These are phyloP conservation scores for Cercophora samala DNA, from an alignment of 495 filamentous ascomycete species.

Conservation along the genomic window DNA sequence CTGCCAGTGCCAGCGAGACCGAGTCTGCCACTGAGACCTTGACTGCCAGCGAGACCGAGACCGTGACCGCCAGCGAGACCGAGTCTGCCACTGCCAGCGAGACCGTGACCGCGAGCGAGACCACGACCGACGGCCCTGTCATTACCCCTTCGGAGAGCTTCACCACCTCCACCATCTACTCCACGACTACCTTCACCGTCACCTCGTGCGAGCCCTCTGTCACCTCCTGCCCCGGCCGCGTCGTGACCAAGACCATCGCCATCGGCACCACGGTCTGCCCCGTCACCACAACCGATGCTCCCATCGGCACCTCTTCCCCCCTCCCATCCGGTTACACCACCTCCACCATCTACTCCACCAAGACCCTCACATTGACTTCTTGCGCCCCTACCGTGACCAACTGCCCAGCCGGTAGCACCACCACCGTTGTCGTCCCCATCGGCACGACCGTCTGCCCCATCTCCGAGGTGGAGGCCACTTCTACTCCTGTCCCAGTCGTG, in stretches of 20 bases:
- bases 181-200: slow-evolving; percentile 30
- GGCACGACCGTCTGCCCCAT: slow-evolving; percentile 40
- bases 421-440: slow-evolving; percentile 38
- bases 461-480: slow-evolving; percentile 16
- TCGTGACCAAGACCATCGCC: slow-evolving; percentile 38
- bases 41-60: background rate
- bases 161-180: slow-evolving; percentile 42
- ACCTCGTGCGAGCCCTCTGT: slow-evolving; percentile 58
- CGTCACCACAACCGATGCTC: slow-evolving; percentile 27
- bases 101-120: background rate
- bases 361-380: slow-evolving; percentile 52
- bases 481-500: background rate
- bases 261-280: slow-evolving; percentile 45
- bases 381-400: slow-evolving; percentile 54
- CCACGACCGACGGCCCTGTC: background rate
- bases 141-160: slow-evolving; percentile 37
- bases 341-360: slow-evolving; percentile 55
- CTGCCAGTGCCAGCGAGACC: background rate
- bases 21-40: background rate
- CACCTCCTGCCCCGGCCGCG: slow-evolving; percentile 47
- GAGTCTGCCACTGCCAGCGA: background rate
- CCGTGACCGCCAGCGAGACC: background rate
- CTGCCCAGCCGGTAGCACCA: slow-evolving; percentile 51
- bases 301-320: slow-evolving; percentile 3
- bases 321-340: slow-evolving; percentile 29